These are phyloP conservation scores for Eucalyptus sp. DNA, from an alignment of 345 rosid species.

Conservation along the genomic window DNA sequence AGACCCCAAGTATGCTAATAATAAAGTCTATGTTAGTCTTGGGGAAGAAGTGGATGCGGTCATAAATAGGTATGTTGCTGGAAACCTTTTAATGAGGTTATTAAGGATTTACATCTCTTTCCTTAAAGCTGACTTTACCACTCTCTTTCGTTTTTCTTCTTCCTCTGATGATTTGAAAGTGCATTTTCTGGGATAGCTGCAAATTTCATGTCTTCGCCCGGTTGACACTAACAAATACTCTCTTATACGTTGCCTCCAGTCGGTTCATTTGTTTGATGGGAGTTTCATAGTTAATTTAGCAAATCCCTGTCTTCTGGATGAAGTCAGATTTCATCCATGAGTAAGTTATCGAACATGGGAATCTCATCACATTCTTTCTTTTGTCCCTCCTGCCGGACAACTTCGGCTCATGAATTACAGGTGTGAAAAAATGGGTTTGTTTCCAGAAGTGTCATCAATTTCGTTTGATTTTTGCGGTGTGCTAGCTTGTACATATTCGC, in stretches of 20 bases:
- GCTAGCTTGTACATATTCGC: neutral
- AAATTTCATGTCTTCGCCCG: neutral
- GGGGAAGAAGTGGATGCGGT: constrained; percentile 89
- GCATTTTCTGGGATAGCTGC: neutral
- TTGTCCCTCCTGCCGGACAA: constrained; percentile 90
- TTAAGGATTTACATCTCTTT: neutral
- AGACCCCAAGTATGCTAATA: constrained; percentile 64
- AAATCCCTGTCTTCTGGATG: constrained; percentile 65
- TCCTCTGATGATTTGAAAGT: neutral
- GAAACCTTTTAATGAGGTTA: neutral
- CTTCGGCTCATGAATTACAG: constrained; percentile 96
- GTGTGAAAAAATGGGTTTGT: constrained; percentile 1
- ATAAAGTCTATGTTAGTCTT: constrained; percentile 80
- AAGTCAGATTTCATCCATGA: constrained; percentile 74
- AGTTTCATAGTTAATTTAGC: constrained; percentile 74
- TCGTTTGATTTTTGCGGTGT: neutral
- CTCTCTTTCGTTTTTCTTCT: neutral
- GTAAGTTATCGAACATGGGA: constrained; percentile 91
- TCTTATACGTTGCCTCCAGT: constrained; percentile 21
- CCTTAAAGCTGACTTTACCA: neutral
- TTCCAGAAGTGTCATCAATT: neutral
- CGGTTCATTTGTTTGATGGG: constrained; percentile 40
- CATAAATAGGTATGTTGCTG: constrained; percentile 41
- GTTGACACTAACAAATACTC: neutral
- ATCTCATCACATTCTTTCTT: constrained; percentile 71